These are phyloP conservation scores for Phytophthora megakarya DNA, from an alignment of 352 stramenopile species.

Conservation along the genomic window DNA sequence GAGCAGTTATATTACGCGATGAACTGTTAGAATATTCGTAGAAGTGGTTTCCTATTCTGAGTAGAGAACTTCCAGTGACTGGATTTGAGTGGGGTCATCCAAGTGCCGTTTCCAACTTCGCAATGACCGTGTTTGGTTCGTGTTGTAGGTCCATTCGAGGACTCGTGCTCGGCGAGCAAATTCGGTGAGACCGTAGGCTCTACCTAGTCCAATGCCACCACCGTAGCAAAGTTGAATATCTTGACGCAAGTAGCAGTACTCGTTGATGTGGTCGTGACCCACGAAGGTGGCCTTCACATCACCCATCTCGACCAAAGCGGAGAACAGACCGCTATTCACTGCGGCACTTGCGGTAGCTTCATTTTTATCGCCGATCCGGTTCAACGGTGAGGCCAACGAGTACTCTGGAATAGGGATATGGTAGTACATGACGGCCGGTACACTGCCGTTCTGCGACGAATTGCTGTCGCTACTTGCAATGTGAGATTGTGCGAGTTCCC, in stretches of 20 bases:
- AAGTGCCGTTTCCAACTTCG: conserved; percentile 54
- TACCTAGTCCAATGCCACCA: conserved; percentile 49
- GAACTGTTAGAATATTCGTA: conserved; percentile 29
- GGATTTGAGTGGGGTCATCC: conserved; percentile 36
- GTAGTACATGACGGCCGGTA: conserved; percentile 64
- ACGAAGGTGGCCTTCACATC: conserved; percentile 68
- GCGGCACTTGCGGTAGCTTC: conserved; percentile 34
- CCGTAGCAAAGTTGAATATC: conserved; percentile 64
- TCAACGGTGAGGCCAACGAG: conserved; percentile 27
- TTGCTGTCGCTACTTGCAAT: conserved; percentile 7
- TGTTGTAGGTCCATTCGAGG: conserved; percentile 49
- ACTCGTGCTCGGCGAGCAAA: conserved; percentile 47
- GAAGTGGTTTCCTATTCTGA: conserved; percentile 39
- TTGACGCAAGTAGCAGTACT: conserved; percentile 58
- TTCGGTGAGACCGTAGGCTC: conserved; percentile 34
- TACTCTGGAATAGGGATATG: conserved; percentile 70
- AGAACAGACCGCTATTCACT: conserved; percentile 46
- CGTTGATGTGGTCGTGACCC: conserved; percentile 66
- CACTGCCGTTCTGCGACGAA: conserved; percentile 13
- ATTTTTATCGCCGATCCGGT: conserved; percentile 32
- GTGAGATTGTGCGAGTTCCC: conserved; percentile 36
- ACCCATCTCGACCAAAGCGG: conserved; percentile 44
- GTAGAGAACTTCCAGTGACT: conserved; percentile 42
- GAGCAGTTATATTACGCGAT: conserved; percentile 28
- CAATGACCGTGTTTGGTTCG: conserved; percentile 43